A percentile compares a stretch with the other conserved stretches of the same genome.
Conservation (phyloP, 495 filamentous ascomycete species). For the Neurospora africana region DNA sequence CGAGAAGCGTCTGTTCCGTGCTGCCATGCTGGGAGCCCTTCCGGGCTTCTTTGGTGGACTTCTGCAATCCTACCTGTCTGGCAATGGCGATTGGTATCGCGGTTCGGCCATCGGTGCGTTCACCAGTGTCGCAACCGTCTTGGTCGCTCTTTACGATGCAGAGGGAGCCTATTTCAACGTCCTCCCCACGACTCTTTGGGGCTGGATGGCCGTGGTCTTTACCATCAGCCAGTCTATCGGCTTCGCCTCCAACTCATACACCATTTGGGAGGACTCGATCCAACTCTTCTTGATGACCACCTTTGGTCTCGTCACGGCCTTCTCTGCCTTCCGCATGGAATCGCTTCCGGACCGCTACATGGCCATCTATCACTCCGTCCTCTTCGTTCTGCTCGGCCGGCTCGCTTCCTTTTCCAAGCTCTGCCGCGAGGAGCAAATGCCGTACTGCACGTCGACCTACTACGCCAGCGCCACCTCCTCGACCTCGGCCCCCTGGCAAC, state of each 20-base stretch:
- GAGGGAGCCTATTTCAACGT: constrained; percentile 42
- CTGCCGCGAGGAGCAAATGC: constrained; percentile 97
- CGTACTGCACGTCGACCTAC: constrained; percentile 88
- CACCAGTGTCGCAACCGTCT: constrained; percentile 53
- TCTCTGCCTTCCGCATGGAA: constrained; percentile 62
- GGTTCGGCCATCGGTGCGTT: constrained; percentile 40
- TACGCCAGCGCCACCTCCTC: constrained; percentile 87
- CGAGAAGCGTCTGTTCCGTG: constrained; percentile 25
- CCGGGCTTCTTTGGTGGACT: constrained; percentile 18
- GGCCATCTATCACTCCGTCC: constrained; percentile 69
- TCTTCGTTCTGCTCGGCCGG: constrained; percentile 74
- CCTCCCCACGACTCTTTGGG: constrained; percentile 75
- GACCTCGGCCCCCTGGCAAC: constrained; percentile 85
- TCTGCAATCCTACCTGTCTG: constrained; percentile 18
- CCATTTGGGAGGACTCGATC: constrained; percentile 97
- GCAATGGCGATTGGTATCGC: constrained; percentile 29
- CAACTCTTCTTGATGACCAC: constrained; percentile 84
- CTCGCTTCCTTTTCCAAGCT: constrained; percentile 81
- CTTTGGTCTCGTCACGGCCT: constrained; percentile 64
- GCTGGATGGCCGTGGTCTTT: constrained; percentile 71
- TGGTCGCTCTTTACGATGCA: constrained; percentile 43
- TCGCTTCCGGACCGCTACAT: constrained; percentile 53
- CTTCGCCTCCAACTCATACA: constrained; percentile 96
- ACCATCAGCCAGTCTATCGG: constrained; percentile 74
- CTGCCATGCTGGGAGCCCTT: constrained; percentile 23